These are phyloP conservation scores for Alternaria triticimaculans DNA, from an alignment of 2,329 filamentous ascomycete species.

Conservation along the genomic window DNA sequence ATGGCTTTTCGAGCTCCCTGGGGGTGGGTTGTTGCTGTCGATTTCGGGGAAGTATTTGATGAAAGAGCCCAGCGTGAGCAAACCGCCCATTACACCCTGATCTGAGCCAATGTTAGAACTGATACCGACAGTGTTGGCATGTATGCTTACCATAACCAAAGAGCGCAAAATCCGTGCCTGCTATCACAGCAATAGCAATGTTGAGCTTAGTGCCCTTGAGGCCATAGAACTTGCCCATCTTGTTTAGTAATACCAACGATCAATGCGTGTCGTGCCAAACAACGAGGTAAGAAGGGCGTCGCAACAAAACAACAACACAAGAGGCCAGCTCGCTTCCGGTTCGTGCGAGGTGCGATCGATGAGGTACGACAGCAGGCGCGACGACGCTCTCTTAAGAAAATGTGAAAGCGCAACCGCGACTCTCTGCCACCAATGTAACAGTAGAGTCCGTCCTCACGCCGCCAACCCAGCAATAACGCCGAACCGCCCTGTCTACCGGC, in stretches of 20 bases:
- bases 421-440: constrained; percentile 11
- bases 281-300: background rate
- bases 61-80: constrained; percentile 72
- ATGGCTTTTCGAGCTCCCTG: constrained; percentile 40
- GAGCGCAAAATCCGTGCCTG: constrained; percentile 72
- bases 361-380: constrained; percentile 3
- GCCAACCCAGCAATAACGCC: constrained; percentile 5
- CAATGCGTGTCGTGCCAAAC: background rate
- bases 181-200: constrained; percentile 73
- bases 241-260: background rate
- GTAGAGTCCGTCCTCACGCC: constrained; percentile 7
- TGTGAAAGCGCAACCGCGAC: background rate
- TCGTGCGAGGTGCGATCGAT: background rate
- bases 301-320: background rate
- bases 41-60: constrained; percentile 53
- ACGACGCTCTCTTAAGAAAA: constrained; percentile 7
- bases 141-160: constrained; percentile 64
- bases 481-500: constrained; percentile 13
- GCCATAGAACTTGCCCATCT: constrained; percentile 63
- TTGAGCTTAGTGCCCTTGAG: constrained; percentile 69
- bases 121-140: background rate
- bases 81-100: constrained; percentile 64
- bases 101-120: constrained; percentile 25
- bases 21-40: constrained; percentile 46
- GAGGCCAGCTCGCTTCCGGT: background rate